These are phyloP conservation scores for Botryosphaeria agaves DNA, from an alignment of 2,329 filamentous ascomycete species.

Conservation along the genomic window DNA sequence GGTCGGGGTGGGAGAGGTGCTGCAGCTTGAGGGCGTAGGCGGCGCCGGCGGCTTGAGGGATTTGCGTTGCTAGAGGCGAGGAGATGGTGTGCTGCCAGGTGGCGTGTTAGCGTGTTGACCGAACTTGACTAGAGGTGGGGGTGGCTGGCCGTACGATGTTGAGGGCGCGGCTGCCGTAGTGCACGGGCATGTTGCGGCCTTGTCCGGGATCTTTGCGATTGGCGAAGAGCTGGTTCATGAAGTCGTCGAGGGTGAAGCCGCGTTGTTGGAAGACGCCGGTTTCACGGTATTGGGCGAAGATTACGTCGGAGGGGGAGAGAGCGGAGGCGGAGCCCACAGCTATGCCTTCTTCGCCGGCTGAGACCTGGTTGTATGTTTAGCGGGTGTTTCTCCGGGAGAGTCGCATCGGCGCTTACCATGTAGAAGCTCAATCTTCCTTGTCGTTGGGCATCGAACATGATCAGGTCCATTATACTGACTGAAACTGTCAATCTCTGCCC, in stretches of 20 bases:
- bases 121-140: no score
- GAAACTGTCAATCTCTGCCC: background rate
- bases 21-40: constrained; percentile 80
- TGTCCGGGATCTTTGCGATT: constrained; percentile 64
- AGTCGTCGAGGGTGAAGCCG: constrained; percentile 71
- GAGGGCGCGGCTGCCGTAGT: constrained; percentile 72
- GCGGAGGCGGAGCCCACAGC: constrained; percentile 78
- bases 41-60: constrained; percentile 74
- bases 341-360: constrained; percentile 85
- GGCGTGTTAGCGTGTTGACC: background rate
- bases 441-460: constrained; percentile 96
- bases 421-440: constrained; percentile 94
- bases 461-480: constrained; percentile 79
- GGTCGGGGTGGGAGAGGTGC: constrained; percentile 50
- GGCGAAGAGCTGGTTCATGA: constrained; percentile 91
- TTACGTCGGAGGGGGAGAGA: constrained; percentile 65
- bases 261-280: constrained; percentile 80
- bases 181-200: constrained; percentile 92
- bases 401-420: constrained; percentile 43
- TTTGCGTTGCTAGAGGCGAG: constrained; percentile 72
- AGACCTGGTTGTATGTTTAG: constrained; percentile 27
- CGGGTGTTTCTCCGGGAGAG: constrained; percentile 6
- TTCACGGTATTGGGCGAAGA: constrained; percentile 92
- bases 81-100: constrained; percentile 57
- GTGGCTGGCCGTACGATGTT: constrained; percentile 52